Conservation (phyloP, 768 basidiomycete species). For the Leucosporidium creatinivorum region DNA sequence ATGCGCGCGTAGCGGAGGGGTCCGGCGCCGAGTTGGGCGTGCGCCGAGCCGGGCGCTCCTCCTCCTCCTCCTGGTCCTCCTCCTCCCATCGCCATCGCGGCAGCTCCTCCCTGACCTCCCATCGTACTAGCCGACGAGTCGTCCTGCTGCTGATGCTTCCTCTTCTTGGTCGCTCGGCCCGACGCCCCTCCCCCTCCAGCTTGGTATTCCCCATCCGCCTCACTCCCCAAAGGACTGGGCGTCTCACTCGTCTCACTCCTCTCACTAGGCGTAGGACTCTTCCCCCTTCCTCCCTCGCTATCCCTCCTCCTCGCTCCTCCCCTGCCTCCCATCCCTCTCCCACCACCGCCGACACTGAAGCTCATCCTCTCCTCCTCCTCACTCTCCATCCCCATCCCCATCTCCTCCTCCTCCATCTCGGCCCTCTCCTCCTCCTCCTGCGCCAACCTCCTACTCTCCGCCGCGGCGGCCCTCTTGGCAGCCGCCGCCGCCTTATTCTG, state of each 20-base stretch:
- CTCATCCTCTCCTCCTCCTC: constrained; percentile 2
- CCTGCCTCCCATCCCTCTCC: too few relatives aligned
- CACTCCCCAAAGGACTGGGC: constrained; percentile 67
- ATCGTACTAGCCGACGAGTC: neutral
- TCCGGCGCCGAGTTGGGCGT: constrained; percentile 35
- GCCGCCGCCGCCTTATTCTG: constrained; percentile 9
- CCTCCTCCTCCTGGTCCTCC: constrained; percentile 8
- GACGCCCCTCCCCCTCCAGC: constrained; percentile 1
- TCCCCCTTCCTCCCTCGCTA: constrained; percentile 55
- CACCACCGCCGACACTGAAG: too few relatives aligned
- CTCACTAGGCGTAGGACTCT: constrained; percentile 81
- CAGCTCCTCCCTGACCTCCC: constrained; percentile 8
- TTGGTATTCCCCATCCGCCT: constrained; percentile 16
- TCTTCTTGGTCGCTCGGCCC: constrained; percentile 13
- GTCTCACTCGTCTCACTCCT: constrained; percentile 83
- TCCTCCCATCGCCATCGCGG: constrained; percentile 4
- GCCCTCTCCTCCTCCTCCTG: too few relatives aligned
- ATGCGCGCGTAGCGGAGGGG: constrained; percentile 70
- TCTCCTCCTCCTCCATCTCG: constrained; percentile 6
- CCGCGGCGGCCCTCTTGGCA: constrained; percentile 4
- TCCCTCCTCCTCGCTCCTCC: too few relatives aligned
- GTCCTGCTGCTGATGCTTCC: constrained; percentile 8
- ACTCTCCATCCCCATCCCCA: neutral
- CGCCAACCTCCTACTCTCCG: neutral
- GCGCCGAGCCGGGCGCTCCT: constrained; percentile 12